phyloP scores from a whole-genome alignment of 2,329 filamentous ascomycete species.

The Aspergillus chevalieri region DNA sequence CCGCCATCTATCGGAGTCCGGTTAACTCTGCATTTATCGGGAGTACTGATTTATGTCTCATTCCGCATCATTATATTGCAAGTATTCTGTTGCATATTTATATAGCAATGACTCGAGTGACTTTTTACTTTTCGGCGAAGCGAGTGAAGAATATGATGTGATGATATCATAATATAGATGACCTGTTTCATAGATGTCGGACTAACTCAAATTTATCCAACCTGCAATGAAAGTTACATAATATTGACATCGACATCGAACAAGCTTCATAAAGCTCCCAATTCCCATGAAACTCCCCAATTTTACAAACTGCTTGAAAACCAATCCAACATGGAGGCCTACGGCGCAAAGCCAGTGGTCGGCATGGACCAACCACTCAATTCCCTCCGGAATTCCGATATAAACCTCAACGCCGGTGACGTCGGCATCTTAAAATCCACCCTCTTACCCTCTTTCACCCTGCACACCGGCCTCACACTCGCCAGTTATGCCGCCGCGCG shows the following conservation, averaged over 20 bases:
- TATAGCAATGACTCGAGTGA: background rate
- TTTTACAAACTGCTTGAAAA: background rate
- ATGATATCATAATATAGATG: background rate
- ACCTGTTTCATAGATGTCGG: background rate
- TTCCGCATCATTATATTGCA: background rate
- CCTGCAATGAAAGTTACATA: conserved; percentile 10
- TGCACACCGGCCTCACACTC: conserved; percentile 49
- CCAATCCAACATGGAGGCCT: conserved; percentile 4
- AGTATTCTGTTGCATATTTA: background rate
- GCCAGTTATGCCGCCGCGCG: conserved; percentile 49
- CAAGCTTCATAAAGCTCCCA: background rate
- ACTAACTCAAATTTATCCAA: background rate
- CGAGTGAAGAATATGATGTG: background rate
- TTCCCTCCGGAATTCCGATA: background rate
- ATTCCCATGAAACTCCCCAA: background rate
- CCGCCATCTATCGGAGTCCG: background rate
- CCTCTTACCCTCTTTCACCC: conserved; percentile 49
- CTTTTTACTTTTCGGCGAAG: background rate
- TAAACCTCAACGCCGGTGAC: conserved; percentile 13
- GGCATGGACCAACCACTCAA: conserved; percentile 4
- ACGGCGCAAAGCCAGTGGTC: conserved; percentile 8
- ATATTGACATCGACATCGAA: conserved; percentile 14
- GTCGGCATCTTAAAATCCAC: conserved; percentile 50
- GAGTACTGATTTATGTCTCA: background rate
- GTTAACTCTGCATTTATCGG: background rate